Evolutionary conservation across 192 early-diverging fungal species (phyloP).

Genomic region (Lobosporangium transversale): DNA sequence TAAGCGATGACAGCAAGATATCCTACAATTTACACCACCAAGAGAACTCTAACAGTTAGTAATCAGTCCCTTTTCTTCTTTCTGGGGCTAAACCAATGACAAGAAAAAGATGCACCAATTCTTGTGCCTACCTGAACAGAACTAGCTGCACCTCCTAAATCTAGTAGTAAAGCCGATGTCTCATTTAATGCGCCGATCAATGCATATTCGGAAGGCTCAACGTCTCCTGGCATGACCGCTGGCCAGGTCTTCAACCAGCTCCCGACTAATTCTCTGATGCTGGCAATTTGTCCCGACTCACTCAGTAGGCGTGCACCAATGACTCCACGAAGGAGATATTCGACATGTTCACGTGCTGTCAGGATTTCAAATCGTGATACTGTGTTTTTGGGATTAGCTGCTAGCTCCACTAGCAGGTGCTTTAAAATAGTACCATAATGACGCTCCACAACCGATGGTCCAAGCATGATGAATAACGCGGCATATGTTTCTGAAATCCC

Average conservation of each 20-base stretch:
- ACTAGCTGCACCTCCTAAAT: constrained; percentile 78
- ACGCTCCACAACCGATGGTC: constrained; percentile 72
- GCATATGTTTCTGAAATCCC: constrained; percentile 87
- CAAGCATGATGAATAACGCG: constrained; percentile 74
- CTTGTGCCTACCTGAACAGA: constrained; percentile 62
- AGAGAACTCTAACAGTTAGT: no score
- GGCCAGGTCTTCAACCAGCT: constrained; percentile 71
- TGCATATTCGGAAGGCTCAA: constrained; percentile 64
- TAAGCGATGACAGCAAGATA: constrained; percentile 72
- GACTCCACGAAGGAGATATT: constrained; percentile 75
- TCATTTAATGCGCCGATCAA: constrained; percentile 80
- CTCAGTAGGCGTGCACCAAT: constrained; percentile 79
- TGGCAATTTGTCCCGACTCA: constrained; percentile 79
- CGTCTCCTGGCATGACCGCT: constrained; percentile 58
- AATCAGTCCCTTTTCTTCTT: no score
- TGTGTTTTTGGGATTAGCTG: constrained; percentile 61
- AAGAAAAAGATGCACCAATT: neutral
- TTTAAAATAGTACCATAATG: constrained; percentile 78
- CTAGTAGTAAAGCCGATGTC: constrained; percentile 74
- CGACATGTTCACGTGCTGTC: constrained; percentile 67
- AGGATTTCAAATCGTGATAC: constrained; percentile 64
- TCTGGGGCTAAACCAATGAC: neutral
- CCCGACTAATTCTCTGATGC: constrained; percentile 68
- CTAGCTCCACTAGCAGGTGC: constrained; percentile 73
- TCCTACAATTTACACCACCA: constrained; percentile 62